These are phyloP conservation scores for Starmerella bombicola DNA, from an alignment of 805 yeast genomes.

Conservation along the genomic window DNA sequence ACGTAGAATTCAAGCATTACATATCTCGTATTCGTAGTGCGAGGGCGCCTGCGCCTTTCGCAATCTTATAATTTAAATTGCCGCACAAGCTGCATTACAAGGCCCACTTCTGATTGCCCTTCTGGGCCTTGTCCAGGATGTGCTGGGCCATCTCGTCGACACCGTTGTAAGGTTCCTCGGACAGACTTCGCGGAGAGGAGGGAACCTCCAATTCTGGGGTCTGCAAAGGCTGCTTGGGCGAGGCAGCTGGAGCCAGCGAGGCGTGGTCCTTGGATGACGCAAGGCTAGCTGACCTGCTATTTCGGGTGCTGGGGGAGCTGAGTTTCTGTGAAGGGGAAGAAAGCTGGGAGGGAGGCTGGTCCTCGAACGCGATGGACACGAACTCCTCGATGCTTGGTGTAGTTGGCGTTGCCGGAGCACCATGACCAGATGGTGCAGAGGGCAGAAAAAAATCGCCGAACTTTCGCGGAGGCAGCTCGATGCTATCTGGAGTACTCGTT, in stretches of 20 bases:
- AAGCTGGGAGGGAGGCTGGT: neutral
- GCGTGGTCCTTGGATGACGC: neutral
- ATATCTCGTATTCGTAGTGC: too few relatives aligned
- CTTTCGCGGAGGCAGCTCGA: conserved; percentile 11
- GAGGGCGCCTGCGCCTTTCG: too few relatives aligned
- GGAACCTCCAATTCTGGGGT: conserved; percentile 6
- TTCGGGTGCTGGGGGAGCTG: conserved; percentile 2
- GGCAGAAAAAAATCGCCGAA: conserved; percentile 1
- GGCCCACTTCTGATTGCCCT: conserved; percentile 22
- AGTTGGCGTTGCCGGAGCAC: conserved; percentile 9
- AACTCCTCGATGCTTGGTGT: conserved; percentile 9
- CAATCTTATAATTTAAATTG: too few relatives aligned
- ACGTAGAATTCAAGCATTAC: too few relatives aligned
- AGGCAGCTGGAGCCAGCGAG: neutral
- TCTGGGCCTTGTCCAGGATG: conserved; percentile 26
- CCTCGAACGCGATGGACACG: conserved; percentile 10
- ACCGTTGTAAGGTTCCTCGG: conserved; percentile 14
- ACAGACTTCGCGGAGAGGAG: conserved; percentile 13
- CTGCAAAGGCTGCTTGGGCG: neutral
- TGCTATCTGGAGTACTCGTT: conserved; percentile 3
- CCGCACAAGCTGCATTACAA: conserved; percentile 20
- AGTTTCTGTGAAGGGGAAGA: neutral
- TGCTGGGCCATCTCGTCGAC: conserved; percentile 30
- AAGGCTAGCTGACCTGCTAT: conserved; percentile 8
- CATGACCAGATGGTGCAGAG: conserved; percentile 5